Conservation (phyloP, 768 basidiomycete species). For the Kwoniella shandongensis region DNA sequence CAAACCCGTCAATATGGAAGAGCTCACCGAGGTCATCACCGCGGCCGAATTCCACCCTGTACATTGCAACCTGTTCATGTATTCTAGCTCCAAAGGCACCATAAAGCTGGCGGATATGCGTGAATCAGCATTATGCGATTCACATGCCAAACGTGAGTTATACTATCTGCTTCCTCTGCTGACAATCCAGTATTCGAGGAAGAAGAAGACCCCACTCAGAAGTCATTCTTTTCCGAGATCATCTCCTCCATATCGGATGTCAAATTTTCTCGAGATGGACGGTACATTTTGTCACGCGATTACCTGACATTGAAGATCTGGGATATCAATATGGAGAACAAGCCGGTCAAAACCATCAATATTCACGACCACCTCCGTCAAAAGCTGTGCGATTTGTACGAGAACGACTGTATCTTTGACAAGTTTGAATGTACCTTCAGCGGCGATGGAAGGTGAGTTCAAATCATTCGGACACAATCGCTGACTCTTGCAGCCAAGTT, state of each 20-base stretch:
- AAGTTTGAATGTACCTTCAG: conserved; percentile 99
- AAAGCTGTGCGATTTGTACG: conserved; percentile 96
- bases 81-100: conserved; percentile 98
- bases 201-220: conserved; percentile 93
- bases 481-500: conserved; percentile 66
- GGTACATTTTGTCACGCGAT: conserved; percentile 94
- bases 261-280: conserved; percentile 96
- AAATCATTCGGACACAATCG: not conserved
- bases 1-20: conserved; percentile 99
- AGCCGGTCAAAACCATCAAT: conserved; percentile 93
- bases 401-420: conserved; percentile 99
- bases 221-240: conserved; percentile 99
- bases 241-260: conserved; percentile 99
- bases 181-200: conserved; percentile 85
- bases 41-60: conserved; percentile 97
- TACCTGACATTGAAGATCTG: conserved; percentile 98
- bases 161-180: conserved; percentile 1
- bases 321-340: conserved; percentile 98
- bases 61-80: conserved; percentile 99
- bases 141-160: conserved; percentile 86
- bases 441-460: conserved; percentile 81
- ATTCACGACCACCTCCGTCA: conserved; percentile 97
- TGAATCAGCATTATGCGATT: conserved; percentile 93
- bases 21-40: conserved; percentile 99
- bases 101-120: conserved; percentile 99